These are phyloP conservation scores for Nicotiana tomentosiformis DNA, from an alignment of 257 asterid species.

Conservation along the genomic window DNA sequence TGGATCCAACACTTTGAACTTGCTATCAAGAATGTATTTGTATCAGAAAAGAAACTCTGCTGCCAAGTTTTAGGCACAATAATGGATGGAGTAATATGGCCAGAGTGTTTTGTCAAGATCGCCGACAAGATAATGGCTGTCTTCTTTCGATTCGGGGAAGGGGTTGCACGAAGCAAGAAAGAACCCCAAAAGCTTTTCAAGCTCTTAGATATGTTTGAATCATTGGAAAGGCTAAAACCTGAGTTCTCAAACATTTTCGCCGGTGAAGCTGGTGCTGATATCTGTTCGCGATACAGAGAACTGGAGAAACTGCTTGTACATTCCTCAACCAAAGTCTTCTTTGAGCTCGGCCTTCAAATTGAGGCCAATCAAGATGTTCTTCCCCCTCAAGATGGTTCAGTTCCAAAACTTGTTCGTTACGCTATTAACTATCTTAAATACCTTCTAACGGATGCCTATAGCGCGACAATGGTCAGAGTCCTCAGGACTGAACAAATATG, in stretches of 20 bases:
- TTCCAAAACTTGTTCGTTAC: conserved; percentile 68
- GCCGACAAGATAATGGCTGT: conserved; percentile 92
- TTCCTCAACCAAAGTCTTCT: conserved; percentile 56
- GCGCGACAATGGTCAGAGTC: conserved; percentile 44
- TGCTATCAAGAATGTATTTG: conserved; percentile 45
- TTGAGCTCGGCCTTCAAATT: conserved; percentile 72
- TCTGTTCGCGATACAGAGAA: conserved; percentile 56
- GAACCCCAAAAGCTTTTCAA: conserved; percentile 84
- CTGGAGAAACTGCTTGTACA: conserved; percentile 66
- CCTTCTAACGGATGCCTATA: conserved; percentile 40
- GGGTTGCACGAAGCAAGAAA: conserved; percentile 68
- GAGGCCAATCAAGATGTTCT: conserved; percentile 64
- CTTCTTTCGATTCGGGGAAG: conserved; percentile 85
- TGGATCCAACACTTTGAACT: conserved; percentile 75
- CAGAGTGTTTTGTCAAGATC: conserved; percentile 68
- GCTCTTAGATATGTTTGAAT: conserved; percentile 72
- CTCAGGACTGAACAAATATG: conserved; percentile 58
- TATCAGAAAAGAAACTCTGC: conserved; percentile 59
- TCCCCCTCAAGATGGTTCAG: conserved; percentile 69
- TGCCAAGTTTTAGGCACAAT: conserved; percentile 44
- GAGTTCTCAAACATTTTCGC: conserved; percentile 41
- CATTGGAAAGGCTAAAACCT: conserved; percentile 49
- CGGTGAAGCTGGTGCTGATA: conserved; percentile 56
- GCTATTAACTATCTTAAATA: conserved; percentile 67
- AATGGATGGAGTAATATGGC: conserved; percentile 50